Evolutionary conservation across 257 asterid species (phyloP), one percentile per base, ranked within the genome.

Genomic region (Oldenlandia corymbosa): DNA sequence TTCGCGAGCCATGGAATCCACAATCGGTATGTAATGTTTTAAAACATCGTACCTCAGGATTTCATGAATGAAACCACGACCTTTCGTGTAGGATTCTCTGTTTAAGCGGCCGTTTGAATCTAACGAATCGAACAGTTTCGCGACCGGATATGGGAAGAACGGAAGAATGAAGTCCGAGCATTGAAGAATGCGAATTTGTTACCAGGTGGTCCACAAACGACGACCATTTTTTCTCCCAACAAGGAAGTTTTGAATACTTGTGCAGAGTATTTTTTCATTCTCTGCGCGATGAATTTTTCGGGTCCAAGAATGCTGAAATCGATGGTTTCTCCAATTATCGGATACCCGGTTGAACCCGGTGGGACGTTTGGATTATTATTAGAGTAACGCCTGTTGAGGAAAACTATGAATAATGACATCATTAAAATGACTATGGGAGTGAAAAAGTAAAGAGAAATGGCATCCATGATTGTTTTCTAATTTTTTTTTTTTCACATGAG

Each of bases 301-400:
- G 37, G 37, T 34, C 37, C 37, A 3, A 7, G 7, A 50, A 23
- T 17, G 23, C 49, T 32, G 58, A 55, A 60, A 0, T 73, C 42
- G 39, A 60, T 41, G 14, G 64, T 73, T 27, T 73, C 73, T 62
- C 78, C 73, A 20, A 73, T 26, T 32, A 67, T 48, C 47, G 73
- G 78, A 58, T 65, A 73, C 24, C 78, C 73, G 24, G 14, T 54
- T 55, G 66, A 23, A 9, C 73, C 73, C 1, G 67, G 73, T 18
- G 73, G 78, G 31, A 67, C 60, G 36, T 57, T 62, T 21, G 53
- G 30, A n/a, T n/a, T n/a, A 34, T 7, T 34, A 7, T 34, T 3
- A 34, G 37, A 34, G 7, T 34, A 34, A 57, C 43, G 60, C 11
- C 23, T 56, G 2, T 14, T 7, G n/a, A 64, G 13, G 27, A 62